Evolutionary conservation across 1,284 basidiomycete species (phyloP), one percentile per base, ranked within the genome.

Genomic region (Ceratobasidium sp.): DNA sequence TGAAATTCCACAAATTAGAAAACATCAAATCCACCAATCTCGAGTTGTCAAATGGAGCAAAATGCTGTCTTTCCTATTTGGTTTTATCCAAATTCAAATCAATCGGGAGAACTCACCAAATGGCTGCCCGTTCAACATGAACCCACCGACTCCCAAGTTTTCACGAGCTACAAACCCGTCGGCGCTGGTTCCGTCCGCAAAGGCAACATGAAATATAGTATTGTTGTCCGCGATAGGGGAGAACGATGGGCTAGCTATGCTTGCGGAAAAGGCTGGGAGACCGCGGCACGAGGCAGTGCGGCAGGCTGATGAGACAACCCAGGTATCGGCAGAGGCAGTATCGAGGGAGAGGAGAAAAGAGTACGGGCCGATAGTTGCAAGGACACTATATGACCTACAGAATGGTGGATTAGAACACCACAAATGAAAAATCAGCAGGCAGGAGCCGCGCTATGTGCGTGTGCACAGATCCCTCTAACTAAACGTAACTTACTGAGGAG

Each of bases 301-400:
- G 79, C 91, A 92, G 5, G 78, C 83, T 3, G 90, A 88, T 28
- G 90, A 89, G 57, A 87, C 77, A 18, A 92, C 76, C 91, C 90
- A 93, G 21, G 90, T 78, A 78, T 92, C 90, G 12, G 90, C 84
- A 3, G 91, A 92, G n/a, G 84, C 92, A 0, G 91, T 92, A 79
- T 92, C 91, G 48, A 92, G 80, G 0, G 86, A 85, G n/a, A 89
- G 85, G 18, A 90, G 88, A 76, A 92, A 89, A 76, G 80, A 86
- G 74, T 90, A 85, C 73, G 83, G 81, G 46, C 90, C 91, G 46
- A 84, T 81, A 73, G 84, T 79, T 58, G 91, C 82, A 52, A 90
- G 79, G 18, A 85, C 81, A 76, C 86, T 92, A 77, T 91, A 92
- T 2, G 90, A 87, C 77, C 89, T 91, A 76, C 14, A 59, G 71